phyloP scores from a whole-genome alignment of 1,284 basidiomycete genomes.

The Rhizoctonia solani region DNA sequence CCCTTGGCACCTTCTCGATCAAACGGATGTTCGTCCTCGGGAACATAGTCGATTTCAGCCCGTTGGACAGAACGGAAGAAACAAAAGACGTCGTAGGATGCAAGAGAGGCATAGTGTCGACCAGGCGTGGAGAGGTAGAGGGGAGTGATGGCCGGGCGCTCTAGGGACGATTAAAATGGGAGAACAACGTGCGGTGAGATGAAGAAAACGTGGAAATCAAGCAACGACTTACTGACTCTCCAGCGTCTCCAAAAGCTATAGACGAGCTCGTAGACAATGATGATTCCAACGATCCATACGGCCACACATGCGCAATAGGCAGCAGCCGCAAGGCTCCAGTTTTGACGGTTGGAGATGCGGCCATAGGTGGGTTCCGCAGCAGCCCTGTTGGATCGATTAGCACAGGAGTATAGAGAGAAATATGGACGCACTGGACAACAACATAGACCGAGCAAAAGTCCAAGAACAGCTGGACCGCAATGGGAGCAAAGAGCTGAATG shows the following conservation, averaged over 20 bases:
- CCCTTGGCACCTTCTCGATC: constrained; percentile 50
- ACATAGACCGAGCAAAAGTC: constrained; percentile 81
- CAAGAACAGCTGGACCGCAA: constrained; percentile 75
- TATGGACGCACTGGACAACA: constrained; percentile 66
- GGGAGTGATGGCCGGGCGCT: constrained; percentile 76
- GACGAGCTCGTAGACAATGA: constrained; percentile 75
- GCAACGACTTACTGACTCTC: constrained; percentile 74
- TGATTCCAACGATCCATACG: constrained; percentile 74
- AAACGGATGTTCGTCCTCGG: constrained; percentile 16
- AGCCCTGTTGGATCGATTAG: constrained; percentile 59
- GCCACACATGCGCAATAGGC: constrained; percentile 79
- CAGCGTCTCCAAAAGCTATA: constrained; percentile 80
- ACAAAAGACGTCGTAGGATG: constrained; percentile 79
- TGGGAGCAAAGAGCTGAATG: constrained; percentile 59
- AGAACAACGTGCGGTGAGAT: not conserved
- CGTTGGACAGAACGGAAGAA: constrained; percentile 77
- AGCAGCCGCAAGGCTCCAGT: constrained; percentile 76
- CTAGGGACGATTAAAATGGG: constrained; percentile 48
- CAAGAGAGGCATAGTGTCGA: constrained; percentile 70
- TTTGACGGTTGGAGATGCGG: constrained; percentile 66
- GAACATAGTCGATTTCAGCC: constrained; percentile 58
- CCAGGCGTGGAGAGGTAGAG: constrained; percentile 80
- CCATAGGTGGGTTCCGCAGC: constrained; percentile 69
- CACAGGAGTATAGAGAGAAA: constrained; percentile 34
- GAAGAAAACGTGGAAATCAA: constrained; percentile 16